Evolutionary conservation across 2,329 filamentous ascomycete genomes (phyloP).

Genomic region (Cladosporium sp.): DNA sequence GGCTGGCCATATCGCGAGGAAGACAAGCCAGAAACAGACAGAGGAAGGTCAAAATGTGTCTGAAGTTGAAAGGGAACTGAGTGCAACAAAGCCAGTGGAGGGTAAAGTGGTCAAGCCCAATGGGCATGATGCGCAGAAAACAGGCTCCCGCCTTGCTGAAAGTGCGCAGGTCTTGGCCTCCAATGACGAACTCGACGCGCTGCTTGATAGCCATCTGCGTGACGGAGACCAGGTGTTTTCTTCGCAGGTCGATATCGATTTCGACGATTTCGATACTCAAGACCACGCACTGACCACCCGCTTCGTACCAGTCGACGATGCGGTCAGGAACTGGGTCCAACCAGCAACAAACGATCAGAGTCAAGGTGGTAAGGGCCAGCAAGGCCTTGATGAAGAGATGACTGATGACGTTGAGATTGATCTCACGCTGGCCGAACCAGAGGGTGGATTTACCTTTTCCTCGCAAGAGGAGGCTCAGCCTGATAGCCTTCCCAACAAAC

Average conservation of each 20-base stretch:
- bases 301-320: background rate
- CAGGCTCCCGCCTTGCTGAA: background rate
- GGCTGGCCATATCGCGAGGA: background rate
- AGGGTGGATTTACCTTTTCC: conserved; percentile 28
- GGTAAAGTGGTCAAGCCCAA: background rate
- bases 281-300: background rate
- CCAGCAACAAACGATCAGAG: background rate
- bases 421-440: conserved; percentile 31
- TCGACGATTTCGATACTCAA: background rate
- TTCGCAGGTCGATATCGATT: background rate
- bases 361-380: background rate
- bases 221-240: background rate
- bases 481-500: background rate
- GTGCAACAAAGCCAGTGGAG: background rate
- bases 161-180: background rate
- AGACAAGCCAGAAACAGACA: background rate
- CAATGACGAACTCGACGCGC: background rate
- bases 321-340: background rate
- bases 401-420: conserved; percentile 23
- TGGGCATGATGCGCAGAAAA: background rate
- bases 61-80: background rate
- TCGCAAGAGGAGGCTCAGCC: conserved; percentile 19
- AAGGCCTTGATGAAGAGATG: background rate
- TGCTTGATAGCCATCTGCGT: background rate
- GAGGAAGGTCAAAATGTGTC: background rate